A percentile compares a stretch with the other conserved stretches of the same genome.
Evolutionary conservation across 805 yeast genomes (phyloP).

Genomic region (Jamesozyma rosinii): DNA sequence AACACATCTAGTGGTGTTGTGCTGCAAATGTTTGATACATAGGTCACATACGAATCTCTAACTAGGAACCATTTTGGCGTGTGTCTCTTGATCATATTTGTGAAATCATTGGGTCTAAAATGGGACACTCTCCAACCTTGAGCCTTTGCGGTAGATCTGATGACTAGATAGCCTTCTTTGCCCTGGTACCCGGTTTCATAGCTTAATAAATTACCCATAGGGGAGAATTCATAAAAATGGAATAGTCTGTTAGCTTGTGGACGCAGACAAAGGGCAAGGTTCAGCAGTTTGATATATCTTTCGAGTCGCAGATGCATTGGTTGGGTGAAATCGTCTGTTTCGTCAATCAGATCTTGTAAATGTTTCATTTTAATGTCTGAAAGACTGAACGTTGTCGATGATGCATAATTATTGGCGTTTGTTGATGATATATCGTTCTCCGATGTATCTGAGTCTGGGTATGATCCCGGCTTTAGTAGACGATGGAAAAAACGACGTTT

Average conservation of each 20-base stretch:
- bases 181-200: constrained; percentile 77
- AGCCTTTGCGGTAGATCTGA: constrained; percentile 72
- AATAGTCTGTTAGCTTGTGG: constrained; percentile 78
- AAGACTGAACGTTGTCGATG: constrained; percentile 5
- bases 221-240: constrained; percentile 84
- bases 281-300: constrained; percentile 55
- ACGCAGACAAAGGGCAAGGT: constrained; percentile 50
- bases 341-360: constrained; percentile 22
- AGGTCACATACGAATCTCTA: constrained; percentile 73
- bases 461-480: background rate
- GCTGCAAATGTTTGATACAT: constrained; percentile 76
- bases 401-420: constrained; percentile 1
- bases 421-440: background rate
- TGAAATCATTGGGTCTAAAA: constrained; percentile 64
- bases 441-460: background rate
- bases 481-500: background rate
- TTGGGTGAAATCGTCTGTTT: constrained; percentile 18
- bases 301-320: constrained; percentile 40
- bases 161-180: constrained; percentile 77
- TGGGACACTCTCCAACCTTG: constrained; percentile 97
- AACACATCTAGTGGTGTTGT: constrained; percentile 89
- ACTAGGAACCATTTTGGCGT: constrained; percentile 87
- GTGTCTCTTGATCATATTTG: constrained; percentile 84
- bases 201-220: constrained; percentile 72
- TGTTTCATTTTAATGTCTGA: constrained; percentile 24